A percentile compares a stretch with the other conserved stretches of the same genome.
Conservation (phyloP, 108 stramenopile species). For the Asterionellopsis glacialis region DNA sequence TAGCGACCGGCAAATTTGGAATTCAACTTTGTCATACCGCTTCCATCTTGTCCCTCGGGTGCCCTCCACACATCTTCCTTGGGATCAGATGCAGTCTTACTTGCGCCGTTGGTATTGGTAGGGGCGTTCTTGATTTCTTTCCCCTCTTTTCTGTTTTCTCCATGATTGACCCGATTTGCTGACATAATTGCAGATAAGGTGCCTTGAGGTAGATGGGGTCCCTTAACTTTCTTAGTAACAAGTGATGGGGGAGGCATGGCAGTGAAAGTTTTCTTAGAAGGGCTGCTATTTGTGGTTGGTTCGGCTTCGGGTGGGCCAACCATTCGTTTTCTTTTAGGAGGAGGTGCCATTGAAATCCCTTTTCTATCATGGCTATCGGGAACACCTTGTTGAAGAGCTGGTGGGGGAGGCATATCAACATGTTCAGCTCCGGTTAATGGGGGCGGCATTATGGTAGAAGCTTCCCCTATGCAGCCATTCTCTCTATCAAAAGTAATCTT, state of each 20-base stretch:
- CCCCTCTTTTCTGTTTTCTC: constrained; percentile 1
- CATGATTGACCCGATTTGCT: background rate
- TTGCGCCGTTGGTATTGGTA: background rate
- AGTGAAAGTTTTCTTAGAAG: background rate
- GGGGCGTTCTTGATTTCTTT: background rate
- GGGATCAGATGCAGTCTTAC: constrained; percentile 30
- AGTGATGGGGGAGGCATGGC: constrained; percentile 4
- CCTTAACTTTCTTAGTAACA: background rate
- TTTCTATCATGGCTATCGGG: background rate
- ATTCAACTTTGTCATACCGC: constrained; percentile 71
- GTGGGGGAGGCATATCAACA: background rate
- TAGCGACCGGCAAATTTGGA: constrained; percentile 83
- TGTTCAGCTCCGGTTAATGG: too few species aligned
- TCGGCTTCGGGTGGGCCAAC: constrained; percentile 18
- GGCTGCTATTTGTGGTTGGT: background rate
- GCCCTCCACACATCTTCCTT: constrained; percentile 72
- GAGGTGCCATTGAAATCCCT: constrained; percentile 10
- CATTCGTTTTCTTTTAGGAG: constrained; percentile 17
- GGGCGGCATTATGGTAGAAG: constrained; percentile 2
- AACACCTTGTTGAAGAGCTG: background rate
- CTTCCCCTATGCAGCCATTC: constrained; percentile 42
- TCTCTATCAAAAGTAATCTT: constrained; percentile 40
- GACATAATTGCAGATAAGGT: background rate
- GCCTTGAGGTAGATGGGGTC: background rate
- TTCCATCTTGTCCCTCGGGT: constrained; percentile 72